Base-by-base conservation (phyloP, 257 asterid species). In the Salvia miltiorrhiza region DNA sequence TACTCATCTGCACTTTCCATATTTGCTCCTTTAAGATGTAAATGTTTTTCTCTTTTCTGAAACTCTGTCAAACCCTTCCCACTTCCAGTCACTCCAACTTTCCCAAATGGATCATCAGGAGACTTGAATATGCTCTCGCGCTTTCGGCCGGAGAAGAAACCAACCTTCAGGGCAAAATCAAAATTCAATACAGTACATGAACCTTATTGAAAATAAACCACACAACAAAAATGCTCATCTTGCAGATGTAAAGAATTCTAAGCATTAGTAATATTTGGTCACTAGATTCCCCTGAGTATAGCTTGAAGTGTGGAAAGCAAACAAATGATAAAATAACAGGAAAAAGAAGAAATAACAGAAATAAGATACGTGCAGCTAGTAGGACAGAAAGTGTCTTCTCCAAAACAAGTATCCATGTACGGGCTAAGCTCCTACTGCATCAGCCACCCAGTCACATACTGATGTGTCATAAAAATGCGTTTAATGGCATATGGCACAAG, bases 81-180 rank as follows among this genome's bases (percentile, higher is more conserved):
- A 54, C 96, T 93, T 71, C 99, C 99, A 2, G 97, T 90, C 40
- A 89, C 96, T 49, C 99, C 99, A 35, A 90, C 99, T 82, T 93
- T 93, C 49, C 97, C 99, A 5, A 80, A 83, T 16, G 96, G 97
- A 65, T 93, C 97, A 5, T 89, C 97, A 3, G 97, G 96, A 65
- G 99, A 93, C 75, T 91, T 93, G 68, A 93, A 90, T 66, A 93
- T 93, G 82, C 99, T 91, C 84, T 93, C 99, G 12, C 91, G 79
- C 83, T 90, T 93, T 74, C 96, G 86, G 14, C 97, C 99, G 7
- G 99, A 90, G 89, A 86, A 90, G 85, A 93, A 93, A 47, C 97
- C 99, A 65, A 89, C 86, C 97, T 93, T 41, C 70, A 49, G 43
- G 67, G 66, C 3, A 69, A 67, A 50, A 67, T 1, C 35, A 30